A percentile compares a stretch with the other conserved stretches of the same genome.
These are phyloP conservation scores for Calonectria pauciramosa DNA, from an alignment of 2,329 filamentous ascomycete species.

Conservation along the genomic window DNA sequence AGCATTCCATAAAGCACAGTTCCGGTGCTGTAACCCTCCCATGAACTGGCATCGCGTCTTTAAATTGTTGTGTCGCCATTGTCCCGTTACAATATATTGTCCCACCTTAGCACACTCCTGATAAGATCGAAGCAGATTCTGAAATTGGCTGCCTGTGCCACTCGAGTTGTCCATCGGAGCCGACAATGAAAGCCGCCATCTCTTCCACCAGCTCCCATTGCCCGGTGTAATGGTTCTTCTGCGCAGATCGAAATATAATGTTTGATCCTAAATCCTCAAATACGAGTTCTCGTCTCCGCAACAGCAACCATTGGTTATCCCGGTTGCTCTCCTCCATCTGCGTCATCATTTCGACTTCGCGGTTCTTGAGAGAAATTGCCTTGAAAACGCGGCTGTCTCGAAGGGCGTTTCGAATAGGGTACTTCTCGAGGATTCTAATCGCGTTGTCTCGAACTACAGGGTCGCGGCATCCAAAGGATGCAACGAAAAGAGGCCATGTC, in stretches of 20 bases:
- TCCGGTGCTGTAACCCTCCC: background rate
- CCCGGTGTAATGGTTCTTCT: slow-evolving; percentile 48
- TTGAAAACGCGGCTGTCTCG: slow-evolving; percentile 57
- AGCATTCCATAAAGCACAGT: background rate
- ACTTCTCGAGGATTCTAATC: slow-evolving; percentile 55
- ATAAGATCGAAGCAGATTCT: slow-evolving; percentile 45
- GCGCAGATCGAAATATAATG: slow-evolving; percentile 54
- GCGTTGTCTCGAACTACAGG: slow-evolving; percentile 55
- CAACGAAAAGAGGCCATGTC: slow-evolving; percentile 59
- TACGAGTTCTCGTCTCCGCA: slow-evolving; percentile 54
- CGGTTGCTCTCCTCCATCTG: slow-evolving; percentile 47
- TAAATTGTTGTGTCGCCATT: background rate
- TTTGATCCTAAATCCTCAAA: slow-evolving; percentile 55
- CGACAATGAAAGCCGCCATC: slow-evolving; percentile 49
- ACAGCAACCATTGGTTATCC: slow-evolving; percentile 55
- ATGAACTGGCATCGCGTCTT: background rate
- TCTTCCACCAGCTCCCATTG: slow-evolving; percentile 57
- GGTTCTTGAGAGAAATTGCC: slow-evolving; percentile 55
- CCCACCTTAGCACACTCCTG: slow-evolving; percentile 35
- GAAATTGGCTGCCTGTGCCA: slow-evolving; percentile 56
- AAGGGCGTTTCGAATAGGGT: slow-evolving; percentile 59
- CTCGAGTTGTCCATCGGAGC: slow-evolving; percentile 47
- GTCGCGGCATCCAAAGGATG: slow-evolving; percentile 58
- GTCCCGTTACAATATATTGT: too few relatives aligned
- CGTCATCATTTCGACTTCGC: slow-evolving; percentile 51